Conservation (phyloP, 176 grass and related monocot species). For the Alopecurus myosuroides region DNA sequence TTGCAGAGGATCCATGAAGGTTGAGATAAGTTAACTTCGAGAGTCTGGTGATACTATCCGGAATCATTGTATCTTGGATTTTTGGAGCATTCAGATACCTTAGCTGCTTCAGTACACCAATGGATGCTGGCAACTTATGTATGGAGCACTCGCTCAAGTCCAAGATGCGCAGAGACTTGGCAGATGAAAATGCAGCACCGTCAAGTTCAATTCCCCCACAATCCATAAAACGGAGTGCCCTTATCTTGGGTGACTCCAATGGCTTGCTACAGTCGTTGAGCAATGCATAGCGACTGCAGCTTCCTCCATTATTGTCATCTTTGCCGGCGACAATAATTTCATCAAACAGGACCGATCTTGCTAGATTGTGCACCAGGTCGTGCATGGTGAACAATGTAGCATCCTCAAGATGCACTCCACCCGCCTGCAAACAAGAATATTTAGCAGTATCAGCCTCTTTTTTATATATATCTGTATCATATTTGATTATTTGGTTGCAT, state of each 20-base stretch:
- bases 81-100: background rate
- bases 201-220: background rate
- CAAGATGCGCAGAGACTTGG: too few species aligned
- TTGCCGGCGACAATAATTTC: background rate
- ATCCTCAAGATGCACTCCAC: background rate
- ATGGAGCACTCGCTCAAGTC: background rate
- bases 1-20: background rate
- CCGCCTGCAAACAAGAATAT: background rate
- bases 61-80: background rate
- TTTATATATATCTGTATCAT: too few species aligned
- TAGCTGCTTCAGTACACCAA: background rate
- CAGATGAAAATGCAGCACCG: background rate
- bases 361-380: conserved; percentile 14
- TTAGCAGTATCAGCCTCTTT: background rate
- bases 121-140: background rate
- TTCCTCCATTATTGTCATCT: background rate
- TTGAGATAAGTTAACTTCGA: background rate
- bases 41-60: background rate
- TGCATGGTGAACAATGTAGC: conserved; percentile 1
- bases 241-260: background rate
- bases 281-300: background rate
- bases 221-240: background rate
- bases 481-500: too few species aligned
- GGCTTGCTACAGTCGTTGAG: background rate
- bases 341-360: background rate